Conservation (phyloP, 2,329 filamentous ascomycete genomes). For the Arthrinium phaeospermum region DNA sequence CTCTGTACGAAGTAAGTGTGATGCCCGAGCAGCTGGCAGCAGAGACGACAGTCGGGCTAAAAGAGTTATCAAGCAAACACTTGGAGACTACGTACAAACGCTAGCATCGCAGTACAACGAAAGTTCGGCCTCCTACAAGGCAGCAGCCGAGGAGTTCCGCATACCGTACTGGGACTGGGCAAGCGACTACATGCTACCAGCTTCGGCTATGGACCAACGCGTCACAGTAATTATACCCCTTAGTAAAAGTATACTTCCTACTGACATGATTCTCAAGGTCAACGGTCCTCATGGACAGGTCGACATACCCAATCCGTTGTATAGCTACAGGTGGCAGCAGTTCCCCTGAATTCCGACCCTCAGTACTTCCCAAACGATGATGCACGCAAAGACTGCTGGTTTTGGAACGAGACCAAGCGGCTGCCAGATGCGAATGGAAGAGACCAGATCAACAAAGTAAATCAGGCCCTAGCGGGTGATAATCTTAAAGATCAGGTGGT, state of each 20-base stretch:
- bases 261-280: constrained; percentile 40
- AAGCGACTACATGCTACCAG: constrained; percentile 47
- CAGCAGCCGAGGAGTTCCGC: constrained; percentile 53
- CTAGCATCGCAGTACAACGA: constrained; percentile 52
- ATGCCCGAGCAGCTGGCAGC: no score
- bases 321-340: constrained; percentile 55
- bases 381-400: constrained; percentile 34
- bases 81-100: constrained; percentile 51
- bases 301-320: constrained; percentile 57
- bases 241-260: not conserved
- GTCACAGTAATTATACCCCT: constrained; percentile 3
- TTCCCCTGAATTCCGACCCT: constrained; percentile 39
- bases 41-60: not conserved
- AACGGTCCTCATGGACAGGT: constrained; percentile 47
- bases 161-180: constrained; percentile 64
- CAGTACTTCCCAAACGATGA: constrained; percentile 43
- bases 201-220: constrained; percentile 38
- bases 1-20: constrained; percentile 57
- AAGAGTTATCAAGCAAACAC: constrained; percentile 50
- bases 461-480: constrained; percentile 38
- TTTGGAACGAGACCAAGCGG: constrained; percentile 45
- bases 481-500: constrained; percentile 50
- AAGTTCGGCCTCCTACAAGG: constrained; percentile 43
- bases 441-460: constrained; percentile 48
- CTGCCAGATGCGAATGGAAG: constrained; percentile 40